These are phyloP conservation scores for Choanephora cucurbitarum DNA, from an alignment of 371 early-diverging fungal species.

Conservation along the genomic window DNA sequence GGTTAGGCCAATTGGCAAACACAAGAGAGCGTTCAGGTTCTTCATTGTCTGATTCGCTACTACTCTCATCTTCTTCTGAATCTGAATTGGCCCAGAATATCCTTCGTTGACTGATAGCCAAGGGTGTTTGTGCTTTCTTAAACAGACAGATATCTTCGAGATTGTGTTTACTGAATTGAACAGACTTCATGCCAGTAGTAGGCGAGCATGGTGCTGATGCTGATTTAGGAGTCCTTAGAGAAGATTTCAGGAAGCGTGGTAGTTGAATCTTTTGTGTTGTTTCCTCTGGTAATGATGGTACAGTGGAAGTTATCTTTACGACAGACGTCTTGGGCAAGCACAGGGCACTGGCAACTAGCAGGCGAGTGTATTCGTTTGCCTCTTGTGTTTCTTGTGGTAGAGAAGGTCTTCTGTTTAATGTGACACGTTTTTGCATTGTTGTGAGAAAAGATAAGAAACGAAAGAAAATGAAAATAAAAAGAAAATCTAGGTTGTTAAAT, in stretches of 20 bases:
- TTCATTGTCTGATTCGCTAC: slow-evolving; percentile 9
- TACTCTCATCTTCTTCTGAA: slow-evolving; percentile 2
- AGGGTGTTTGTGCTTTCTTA: slow-evolving; percentile 29
- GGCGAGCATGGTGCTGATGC: slow-evolving; percentile 31
- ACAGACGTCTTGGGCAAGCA: slow-evolving; percentile 9
- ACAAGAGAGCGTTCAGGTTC: slow-evolving; percentile 1
- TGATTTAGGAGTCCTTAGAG: slow-evolving; percentile 22
- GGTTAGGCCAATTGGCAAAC: slow-evolving; percentile 20
- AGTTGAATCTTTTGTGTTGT: slow-evolving; percentile 4
- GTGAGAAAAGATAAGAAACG: slow-evolving; percentile 1
- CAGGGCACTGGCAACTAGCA: slow-evolving; percentile 17
- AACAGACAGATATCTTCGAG: slow-evolving; percentile 29
- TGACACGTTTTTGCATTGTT: slow-evolving; percentile 20
- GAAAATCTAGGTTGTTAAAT: slow-evolving; percentile 4
- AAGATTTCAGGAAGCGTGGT: slow-evolving; percentile 20
- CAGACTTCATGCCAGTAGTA: slow-evolving; percentile 22
- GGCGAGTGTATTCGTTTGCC: slow-evolving; percentile 20
- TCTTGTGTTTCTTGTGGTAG: not conserved
- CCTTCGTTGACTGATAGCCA: slow-evolving; percentile 14
- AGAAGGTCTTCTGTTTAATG: slow-evolving; percentile 20
- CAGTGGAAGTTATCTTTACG: slow-evolving; percentile 3
- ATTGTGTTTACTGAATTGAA: slow-evolving; percentile 21
- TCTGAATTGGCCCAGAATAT: slow-evolving; percentile 20
- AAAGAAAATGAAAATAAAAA: slow-evolving; percentile 2
- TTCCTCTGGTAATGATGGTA: slow-evolving; percentile 3